Base-by-base conservation (phyloP, 768 basidiomycete species). In the Pisolithus albus region DNA sequence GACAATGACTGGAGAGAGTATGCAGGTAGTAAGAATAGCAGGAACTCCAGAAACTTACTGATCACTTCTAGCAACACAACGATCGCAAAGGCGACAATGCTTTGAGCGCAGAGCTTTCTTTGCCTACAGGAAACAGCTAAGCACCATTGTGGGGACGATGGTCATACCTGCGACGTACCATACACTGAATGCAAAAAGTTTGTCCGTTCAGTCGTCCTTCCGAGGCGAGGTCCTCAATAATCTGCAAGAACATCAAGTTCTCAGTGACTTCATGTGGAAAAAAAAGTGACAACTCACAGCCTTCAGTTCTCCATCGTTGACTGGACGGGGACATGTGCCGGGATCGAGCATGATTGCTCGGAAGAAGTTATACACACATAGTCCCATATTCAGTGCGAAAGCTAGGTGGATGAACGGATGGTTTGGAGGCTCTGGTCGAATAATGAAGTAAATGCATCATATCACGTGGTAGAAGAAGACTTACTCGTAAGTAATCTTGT, bases 121-220 rank as follows among this genome's bases (percentile, higher is more conserved):
- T 8, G 88, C 87, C 85, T 88, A 37, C 5, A 15, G 44, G 1
- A 49, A 36, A 34, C 46, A 2, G 46, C 39, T 15, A 28, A n/a
- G 41, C 3, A 21, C 38, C n/a, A 43, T 26, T 32, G 28, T 13
- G 23, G 18, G 18, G 18, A 11, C 34, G 34, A 11, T 15, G 13
- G 5, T 5, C 13, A 32, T 34, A 50, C 47, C 7, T 15, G 18
- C 40, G 3, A 45, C 81, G 45, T 55, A 86, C 87, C 92, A 98
- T 92, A 70, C 95, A 98, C 53, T 85, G 81, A 47, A 99, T 86
- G 62, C 96, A 98, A 67, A 98, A 98, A 9, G 92, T 92, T 65
- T 93, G 92, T 1, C 95, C 94, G 64, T 97, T 98, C 24, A 99
- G 71, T 16, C 86, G 76, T 15, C 93, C 92, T 62, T 86, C 82